Evolutionary conservation across 805 yeast genomes (phyloP), one percentile per base, ranked within the genome.

Genomic region (Suhomyces tanzawaensis): DNA sequence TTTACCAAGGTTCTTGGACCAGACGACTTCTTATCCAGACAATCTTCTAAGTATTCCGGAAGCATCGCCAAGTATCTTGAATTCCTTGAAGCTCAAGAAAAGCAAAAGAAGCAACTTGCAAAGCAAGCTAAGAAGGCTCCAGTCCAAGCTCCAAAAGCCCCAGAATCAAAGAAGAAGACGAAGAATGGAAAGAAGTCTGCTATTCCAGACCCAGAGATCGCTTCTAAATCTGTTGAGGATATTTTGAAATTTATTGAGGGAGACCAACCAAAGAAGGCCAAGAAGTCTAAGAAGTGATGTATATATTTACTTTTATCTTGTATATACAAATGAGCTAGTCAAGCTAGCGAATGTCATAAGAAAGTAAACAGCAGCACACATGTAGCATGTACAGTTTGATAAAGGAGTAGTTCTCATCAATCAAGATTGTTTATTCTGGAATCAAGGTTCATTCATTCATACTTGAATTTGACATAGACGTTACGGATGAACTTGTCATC

Each of bases 211-310:
- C 79, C 84, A 13, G 76, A 74, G 24, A 68, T 85, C 44, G 81
- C 85, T 6, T 63, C 69, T 37, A 74, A 81, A 59, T 78, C 87
- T 14, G 74, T 85, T 37, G 91, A 83, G 37, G 95, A 84, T 42
- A 71, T 86, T 42, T 65, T 86, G 62, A 70, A 72, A 43, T 86
- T 79, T 53, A 82, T 86, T 52, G 83, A 81, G 57, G 91, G 91
- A 36, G 42, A 57, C 13, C 37, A 36, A 15, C 42, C 40, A 16
- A 41, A 30, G 26, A 41, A 41, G 35, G 16, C 36, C 21, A 39
- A 39, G 19, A 44, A 44, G 34, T 36, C 39, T 17, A 37, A 34
- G 26, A 37, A 34, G 41, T 33, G 34, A 34, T 34, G 26, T 34
- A 34, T 32, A 34, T 34, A 33, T 25, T 31, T 13, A 21, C 36